Conservation (phyloP, 495 filamentous ascomycete species). For the Xylaria grammica region DNA sequence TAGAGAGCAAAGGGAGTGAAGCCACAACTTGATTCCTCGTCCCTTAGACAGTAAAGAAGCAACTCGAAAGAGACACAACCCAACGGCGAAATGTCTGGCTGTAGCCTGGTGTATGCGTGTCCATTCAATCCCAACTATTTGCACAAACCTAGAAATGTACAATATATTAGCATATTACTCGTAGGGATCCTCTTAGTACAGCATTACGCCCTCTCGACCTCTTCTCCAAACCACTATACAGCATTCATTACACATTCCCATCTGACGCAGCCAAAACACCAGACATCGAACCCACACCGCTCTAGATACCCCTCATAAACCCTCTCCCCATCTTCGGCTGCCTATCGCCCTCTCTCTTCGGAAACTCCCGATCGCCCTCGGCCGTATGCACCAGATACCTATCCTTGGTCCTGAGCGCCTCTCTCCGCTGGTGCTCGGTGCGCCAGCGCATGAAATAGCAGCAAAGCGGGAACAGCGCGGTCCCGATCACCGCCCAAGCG, state of each 20-base stretch:
- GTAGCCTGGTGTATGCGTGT: too few relatives aligned
- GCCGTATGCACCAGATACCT: conserved; percentile 2
- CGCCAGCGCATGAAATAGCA: conserved; percentile 65
- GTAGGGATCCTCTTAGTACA: too few relatives aligned
- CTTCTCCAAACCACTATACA: too few relatives aligned
- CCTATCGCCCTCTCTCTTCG: conserved; percentile 29
- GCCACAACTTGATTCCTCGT: neutral
- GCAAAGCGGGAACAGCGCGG: conserved; percentile 65
- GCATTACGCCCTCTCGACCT: too few relatives aligned
- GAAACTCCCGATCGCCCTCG: conserved; percentile 9
- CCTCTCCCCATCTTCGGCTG: conserved; percentile 32
- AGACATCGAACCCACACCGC: neutral
- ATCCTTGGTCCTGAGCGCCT: conserved; percentile 34
- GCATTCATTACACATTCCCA: neutral
- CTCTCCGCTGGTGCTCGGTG: conserved; percentile 41
- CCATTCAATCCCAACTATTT: too few relatives aligned
- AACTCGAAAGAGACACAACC: too few relatives aligned
- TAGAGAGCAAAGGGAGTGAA: neutral
- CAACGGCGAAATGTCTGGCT: too few relatives aligned
- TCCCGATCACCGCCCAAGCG: conserved; percentile 63
- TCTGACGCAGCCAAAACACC: neutral
- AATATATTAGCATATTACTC: too few relatives aligned
- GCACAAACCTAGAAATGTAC: too few relatives aligned
- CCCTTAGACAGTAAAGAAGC: too few relatives aligned
- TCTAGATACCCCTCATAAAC: conserved; percentile 28